These are phyloP conservation scores for Pythium guiyangense DNA, from an alignment of 352 stramenopile species.

Conservation along the genomic window DNA sequence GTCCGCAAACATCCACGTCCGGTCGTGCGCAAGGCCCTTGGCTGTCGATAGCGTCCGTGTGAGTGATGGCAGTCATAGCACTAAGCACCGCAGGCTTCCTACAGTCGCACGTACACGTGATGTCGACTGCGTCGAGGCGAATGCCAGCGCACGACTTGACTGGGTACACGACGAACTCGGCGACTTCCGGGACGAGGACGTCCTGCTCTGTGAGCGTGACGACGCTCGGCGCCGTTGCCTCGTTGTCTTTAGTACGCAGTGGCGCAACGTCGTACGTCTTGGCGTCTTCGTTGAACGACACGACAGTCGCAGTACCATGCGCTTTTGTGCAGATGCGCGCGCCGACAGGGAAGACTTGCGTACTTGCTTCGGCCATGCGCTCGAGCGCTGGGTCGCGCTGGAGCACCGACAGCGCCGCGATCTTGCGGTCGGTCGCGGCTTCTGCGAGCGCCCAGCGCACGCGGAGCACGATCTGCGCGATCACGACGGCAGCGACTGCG, in stretches of 20 bases:
- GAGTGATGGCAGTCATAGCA: slow-evolving; percentile 1
- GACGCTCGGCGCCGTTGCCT: neutral
- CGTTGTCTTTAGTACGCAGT: neutral
- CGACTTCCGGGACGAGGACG: slow-evolving; percentile 28
- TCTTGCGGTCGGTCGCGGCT: neutral
- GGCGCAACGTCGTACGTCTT: slow-evolving; percentile 33
- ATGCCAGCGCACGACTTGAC: slow-evolving; percentile 81
- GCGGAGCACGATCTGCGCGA: slow-evolving; percentile 10
- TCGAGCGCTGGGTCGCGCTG: slow-evolving; percentile 29
- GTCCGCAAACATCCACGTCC: slow-evolving; percentile 77
- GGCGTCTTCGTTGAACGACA: slow-evolving; percentile 16
- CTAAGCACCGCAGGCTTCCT: too few relatives aligned
- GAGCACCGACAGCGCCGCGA: slow-evolving; percentile 19
- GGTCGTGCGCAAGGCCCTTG: slow-evolving; percentile 63
- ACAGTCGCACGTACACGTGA: slow-evolving; percentile 22
- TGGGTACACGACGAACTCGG: slow-evolving; percentile 69
- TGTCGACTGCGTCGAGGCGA: slow-evolving; percentile 29
- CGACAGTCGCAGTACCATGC: slow-evolving; percentile 13
- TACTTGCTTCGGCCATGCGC: slow-evolving; percentile 13
- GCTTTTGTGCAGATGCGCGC: slow-evolving; percentile 17
- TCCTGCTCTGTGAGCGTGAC: slow-evolving; percentile 16
- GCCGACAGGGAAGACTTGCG: slow-evolving; percentile 20
- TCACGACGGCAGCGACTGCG: slow-evolving; percentile 16
- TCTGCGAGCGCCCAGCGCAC: neutral
- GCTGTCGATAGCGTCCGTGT: slow-evolving; percentile 9